Conservation (phyloP, 805 yeast genomes). For the Jamesozyma spencerorum region DNA sequence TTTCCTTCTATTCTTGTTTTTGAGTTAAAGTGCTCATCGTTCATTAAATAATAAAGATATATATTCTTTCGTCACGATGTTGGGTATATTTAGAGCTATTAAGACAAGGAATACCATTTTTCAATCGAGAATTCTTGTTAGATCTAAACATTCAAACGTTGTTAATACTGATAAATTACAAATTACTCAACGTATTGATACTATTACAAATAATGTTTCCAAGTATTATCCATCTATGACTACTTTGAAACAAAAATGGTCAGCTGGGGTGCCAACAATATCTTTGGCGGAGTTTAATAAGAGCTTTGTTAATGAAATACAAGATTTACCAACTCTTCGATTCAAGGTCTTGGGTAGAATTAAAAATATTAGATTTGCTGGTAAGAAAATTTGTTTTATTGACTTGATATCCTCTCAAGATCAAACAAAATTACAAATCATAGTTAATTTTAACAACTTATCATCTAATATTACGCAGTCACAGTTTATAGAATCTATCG, state of each 20-base stretch:
- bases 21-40: too few species aligned
- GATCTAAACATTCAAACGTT: too few species aligned
- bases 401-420: constrained; percentile 13
- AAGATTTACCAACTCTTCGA: background rate
- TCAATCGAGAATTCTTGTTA: too few species aligned
- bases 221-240: constrained; percentile 25
- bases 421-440: constrained; percentile 17
- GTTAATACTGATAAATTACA: constrained; percentile 18
- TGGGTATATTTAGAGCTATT: too few species aligned
- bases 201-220: constrained; percentile 8
- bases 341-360: constrained; percentile 17
- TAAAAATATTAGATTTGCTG: constrained; percentile 23
- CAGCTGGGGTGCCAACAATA: constrained; percentile 1
- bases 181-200: constrained; percentile 15
- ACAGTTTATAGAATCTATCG: constrained; percentile 5
- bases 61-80: too few species aligned
- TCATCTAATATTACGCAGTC: background rate
- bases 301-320: constrained; percentile 3
- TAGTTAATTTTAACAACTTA: constrained; percentile 16
- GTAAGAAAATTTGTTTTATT: constrained; percentile 28
- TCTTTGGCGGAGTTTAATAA: constrained; percentile 10
- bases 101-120: too few species aligned
- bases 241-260: constrained; percentile 2
- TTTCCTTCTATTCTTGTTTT: too few species aligned
- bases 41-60: too few species aligned